phyloP scores from a whole-genome alignment of 2,329 filamentous ascomycete genomes.

The Ophiocordyceps camponoti-saundersi region DNA sequence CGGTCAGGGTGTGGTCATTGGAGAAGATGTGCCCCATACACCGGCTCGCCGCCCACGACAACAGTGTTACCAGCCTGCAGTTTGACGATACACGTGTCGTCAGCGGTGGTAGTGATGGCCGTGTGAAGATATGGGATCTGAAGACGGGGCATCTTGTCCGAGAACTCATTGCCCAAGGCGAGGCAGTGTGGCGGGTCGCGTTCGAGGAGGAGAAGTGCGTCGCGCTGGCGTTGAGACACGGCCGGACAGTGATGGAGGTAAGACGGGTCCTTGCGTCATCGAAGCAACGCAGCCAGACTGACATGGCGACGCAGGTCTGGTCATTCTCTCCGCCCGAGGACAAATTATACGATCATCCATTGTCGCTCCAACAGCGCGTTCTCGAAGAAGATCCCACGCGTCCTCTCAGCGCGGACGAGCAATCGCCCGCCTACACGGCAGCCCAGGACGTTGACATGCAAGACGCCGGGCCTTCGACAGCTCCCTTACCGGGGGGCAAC shows the following conservation, averaged over 20 bases:
- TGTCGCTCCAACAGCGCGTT: conserved; percentile 29
- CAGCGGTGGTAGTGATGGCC: conserved; percentile 89
- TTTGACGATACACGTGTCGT: conserved; percentile 94
- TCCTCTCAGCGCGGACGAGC: conserved; percentile 28
- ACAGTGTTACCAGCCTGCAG: conserved; percentile 92
- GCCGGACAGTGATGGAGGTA: conserved; percentile 95
- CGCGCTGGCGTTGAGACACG: conserved; percentile 72
- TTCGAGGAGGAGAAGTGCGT: conserved; percentile 98
- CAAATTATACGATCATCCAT: conserved; percentile 32
- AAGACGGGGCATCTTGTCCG: conserved; percentile 81
- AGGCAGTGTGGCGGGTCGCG: conserved; percentile 93
- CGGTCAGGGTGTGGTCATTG: conserved; percentile 89
- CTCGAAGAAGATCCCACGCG: conserved; percentile 27
- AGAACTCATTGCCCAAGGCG: conserved; percentile 78
- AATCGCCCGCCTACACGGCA: conserved; percentile 10
- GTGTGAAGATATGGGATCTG: conserved; percentile 96
- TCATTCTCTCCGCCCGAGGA: conserved; percentile 81
- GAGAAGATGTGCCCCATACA: conserved; percentile 85
- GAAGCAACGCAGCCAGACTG: background rate
- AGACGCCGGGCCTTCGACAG: conserved; percentile 37
- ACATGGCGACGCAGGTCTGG: conserved; percentile 50
- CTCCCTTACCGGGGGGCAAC: conserved; percentile 28
- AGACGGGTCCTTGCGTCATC: conserved; percentile 12
- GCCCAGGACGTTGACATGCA: conserved; percentile 37
- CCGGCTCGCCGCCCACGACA: conserved; percentile 88